phyloP scores from a whole-genome alignment of 495 filamentous ascomycete genomes.

The Xylaria telfairii region DNA sequence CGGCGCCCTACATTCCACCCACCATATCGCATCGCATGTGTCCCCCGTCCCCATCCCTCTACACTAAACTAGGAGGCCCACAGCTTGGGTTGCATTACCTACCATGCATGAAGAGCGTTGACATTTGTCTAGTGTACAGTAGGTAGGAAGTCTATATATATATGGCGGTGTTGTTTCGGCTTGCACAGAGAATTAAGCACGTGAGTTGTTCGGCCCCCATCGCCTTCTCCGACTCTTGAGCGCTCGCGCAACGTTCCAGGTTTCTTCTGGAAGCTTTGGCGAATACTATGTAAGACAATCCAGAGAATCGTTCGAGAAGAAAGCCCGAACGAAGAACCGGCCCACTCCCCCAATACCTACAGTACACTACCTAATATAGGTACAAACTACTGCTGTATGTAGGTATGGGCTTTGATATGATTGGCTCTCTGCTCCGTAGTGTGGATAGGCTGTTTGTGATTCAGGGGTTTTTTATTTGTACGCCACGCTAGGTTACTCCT shows the following conservation, averaged over 20 bases:
- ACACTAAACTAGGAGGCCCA: not conserved
- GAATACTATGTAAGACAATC: not conserved
- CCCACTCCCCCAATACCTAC: not conserved
- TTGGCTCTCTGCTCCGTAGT: not conserved
- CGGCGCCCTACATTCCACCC: not conserved
- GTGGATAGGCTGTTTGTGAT: not conserved
- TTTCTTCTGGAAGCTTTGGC: constrained; percentile 8
- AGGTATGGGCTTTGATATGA: not conserved
- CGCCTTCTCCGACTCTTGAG: not conserved
- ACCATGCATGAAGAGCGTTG: not conserved
- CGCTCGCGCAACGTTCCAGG: constrained; percentile 12
- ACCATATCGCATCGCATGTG: not conserved
- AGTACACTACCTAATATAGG: not conserved
- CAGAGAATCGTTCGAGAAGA: constrained; percentile 23
- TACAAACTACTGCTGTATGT: not conserved
- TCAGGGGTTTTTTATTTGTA: constrained; percentile 10
- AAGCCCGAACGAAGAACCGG: constrained; percentile 11
- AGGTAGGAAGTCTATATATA: constrained; percentile 5
- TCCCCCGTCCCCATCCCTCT: not conserved
- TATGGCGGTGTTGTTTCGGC: not conserved
- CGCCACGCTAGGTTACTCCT: not conserved
- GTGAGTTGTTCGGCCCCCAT: not conserved
- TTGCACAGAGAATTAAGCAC: no score
- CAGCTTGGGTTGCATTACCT: constrained; percentile 9
- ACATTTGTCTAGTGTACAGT: not conserved